Evolutionary conservation across 2,329 filamentous ascomycete species (phyloP).

Genomic region (Didymella arachidicola): DNA sequence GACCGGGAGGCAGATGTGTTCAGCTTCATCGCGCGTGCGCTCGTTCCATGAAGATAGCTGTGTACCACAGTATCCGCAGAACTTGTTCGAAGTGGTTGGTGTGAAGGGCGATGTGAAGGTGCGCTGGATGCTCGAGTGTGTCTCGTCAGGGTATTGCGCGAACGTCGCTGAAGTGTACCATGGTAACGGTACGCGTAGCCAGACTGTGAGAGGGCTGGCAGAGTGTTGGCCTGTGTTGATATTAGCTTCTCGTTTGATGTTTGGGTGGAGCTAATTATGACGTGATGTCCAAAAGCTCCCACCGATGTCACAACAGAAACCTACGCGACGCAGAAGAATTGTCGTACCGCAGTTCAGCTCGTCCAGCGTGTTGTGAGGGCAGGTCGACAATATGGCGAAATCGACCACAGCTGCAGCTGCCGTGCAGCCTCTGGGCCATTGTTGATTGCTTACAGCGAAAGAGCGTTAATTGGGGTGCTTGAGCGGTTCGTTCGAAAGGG

Average conservation of each 20-base stretch:
- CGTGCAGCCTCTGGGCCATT: constrained; percentile 66
- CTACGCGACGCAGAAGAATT: constrained; percentile 74
- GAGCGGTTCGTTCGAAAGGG: background rate
- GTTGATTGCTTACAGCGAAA: background rate
- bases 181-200: constrained; percentile 79
- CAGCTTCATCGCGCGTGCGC: constrained; percentile 71
- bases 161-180: constrained; percentile 82
- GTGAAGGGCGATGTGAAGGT: constrained; percentile 52
- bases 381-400: constrained; percentile 81
- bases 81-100: constrained; percentile 65
- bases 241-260: constrained; percentile 13
- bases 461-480: background rate
- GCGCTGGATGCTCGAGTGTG: constrained; percentile 54
- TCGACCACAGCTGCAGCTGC: constrained; percentile 84
- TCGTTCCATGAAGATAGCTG: constrained; percentile 86
- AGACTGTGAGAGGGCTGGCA: constrained; percentile 77
- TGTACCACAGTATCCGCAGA: constrained; percentile 92
- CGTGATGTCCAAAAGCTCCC: constrained; percentile 14
- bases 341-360: constrained; percentile 71
- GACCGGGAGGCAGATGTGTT: constrained; percentile 83
- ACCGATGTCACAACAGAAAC: constrained; percentile 48
- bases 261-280: constrained; percentile 22
- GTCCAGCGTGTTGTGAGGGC: constrained; percentile 68
- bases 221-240: constrained; percentile 64
- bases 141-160: constrained; percentile 80